Evolutionary conservation across 2,329 filamentous ascomycete species (phyloP).

Genomic region (Pestalotiopsis sp.): DNA sequence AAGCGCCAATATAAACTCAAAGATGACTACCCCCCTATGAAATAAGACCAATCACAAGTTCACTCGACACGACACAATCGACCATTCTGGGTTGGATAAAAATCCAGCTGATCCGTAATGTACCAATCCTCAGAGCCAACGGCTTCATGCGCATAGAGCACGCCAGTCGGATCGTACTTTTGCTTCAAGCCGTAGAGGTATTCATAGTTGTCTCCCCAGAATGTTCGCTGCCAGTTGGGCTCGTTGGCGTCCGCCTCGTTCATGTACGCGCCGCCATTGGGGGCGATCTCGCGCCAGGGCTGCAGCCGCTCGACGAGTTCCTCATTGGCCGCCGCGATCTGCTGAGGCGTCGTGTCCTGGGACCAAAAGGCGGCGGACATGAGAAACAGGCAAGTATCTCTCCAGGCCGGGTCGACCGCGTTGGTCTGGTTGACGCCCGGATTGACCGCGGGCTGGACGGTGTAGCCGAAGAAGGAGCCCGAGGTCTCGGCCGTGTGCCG

Average conservation of each 20-base stretch:
- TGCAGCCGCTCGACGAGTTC: not conserved
- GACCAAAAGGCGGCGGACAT: not conserved
- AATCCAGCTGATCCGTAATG: slow-evolving; percentile 2
- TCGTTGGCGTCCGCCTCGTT: slow-evolving; percentile 43
- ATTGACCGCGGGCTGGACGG: slow-evolving; percentile 21
- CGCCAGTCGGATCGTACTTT: slow-evolving; percentile 37
- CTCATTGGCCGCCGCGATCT: slow-evolving; percentile 1
- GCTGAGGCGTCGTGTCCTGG: not conserved
- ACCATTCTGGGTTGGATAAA: not conserved
- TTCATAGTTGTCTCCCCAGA: slow-evolving; percentile 37
- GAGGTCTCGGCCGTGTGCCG: slow-evolving; percentile 16
- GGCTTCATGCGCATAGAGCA: slow-evolving; percentile 40
- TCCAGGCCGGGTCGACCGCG: slow-evolving; percentile 44
- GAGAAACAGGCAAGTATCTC: slow-evolving; percentile 25
- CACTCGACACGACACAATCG: not conserved
- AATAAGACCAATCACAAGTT: too few species aligned
- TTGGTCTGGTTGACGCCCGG: slow-evolving; percentile 26
- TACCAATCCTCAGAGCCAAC: slow-evolving; percentile 37
- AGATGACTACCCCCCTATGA: too few species aligned
- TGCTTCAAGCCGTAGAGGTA: slow-evolving; percentile 38
- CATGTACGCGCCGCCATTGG: slow-evolving; percentile 31
- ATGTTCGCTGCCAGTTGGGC: slow-evolving; percentile 31
- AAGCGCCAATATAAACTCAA: too few species aligned
- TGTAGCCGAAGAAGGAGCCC: slow-evolving; percentile 24
- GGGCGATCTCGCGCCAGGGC: slow-evolving; percentile 19